Evolutionary conservation across 2,329 filamentous ascomycete species (phyloP).

Genomic region (Botrytis elliptica): DNA sequence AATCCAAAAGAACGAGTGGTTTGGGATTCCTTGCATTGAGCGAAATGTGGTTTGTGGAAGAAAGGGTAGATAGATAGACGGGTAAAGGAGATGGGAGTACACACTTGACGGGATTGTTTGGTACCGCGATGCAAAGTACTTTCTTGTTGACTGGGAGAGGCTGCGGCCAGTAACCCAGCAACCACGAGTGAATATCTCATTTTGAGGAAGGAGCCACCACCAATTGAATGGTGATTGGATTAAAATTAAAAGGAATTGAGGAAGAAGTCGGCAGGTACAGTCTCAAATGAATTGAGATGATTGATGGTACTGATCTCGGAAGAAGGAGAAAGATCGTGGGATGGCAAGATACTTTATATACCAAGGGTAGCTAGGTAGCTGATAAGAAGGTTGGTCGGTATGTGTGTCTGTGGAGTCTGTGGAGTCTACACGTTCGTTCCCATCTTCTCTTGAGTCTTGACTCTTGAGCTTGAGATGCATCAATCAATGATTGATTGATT

Average conservation of each 20-base stretch:
- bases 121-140: not conserved
- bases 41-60: not conserved
- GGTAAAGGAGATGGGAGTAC: not conserved
- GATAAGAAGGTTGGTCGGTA: not conserved
- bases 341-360: not conserved
- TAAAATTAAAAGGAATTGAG: not conserved
- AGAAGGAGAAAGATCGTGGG: not conserved
- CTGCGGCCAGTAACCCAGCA: slow-evolving; percentile 7
- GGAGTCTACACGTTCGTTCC: not conserved
- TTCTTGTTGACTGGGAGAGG: slow-evolving; percentile 14
- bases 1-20: not conserved
- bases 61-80: not conserved
- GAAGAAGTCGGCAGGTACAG: not conserved
- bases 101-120: slow-evolving; percentile 12
- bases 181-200: slow-evolving; percentile 8
- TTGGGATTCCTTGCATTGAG: not conserved
- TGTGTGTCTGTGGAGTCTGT: not conserved
- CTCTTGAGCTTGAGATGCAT: not conserved
- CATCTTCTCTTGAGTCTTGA: not conserved
- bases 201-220: not conserved
- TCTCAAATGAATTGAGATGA: not conserved
- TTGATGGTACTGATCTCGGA: not conserved
- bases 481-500: not conserved
- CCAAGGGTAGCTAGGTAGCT: too few relatives aligned
- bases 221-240: not conserved